Conservation (phyloP, 345 rosid species). For the Eucalyptus cloeziana region DNA sequence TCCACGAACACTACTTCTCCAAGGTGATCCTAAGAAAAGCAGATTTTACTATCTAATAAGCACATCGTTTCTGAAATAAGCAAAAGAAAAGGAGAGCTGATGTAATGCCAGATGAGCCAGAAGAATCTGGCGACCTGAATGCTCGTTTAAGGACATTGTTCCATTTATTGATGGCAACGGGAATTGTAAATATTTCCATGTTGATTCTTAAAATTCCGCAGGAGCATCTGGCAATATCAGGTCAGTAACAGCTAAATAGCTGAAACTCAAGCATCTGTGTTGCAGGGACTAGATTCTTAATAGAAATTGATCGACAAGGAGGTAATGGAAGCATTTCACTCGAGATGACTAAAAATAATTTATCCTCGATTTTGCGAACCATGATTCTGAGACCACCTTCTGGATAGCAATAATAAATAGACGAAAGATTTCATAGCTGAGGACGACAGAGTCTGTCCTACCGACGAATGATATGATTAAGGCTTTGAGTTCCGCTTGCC, state of each 20-base stretch:
- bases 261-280: neutral
- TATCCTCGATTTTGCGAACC: neutral
- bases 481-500: neutral
- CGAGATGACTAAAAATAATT: neutral
- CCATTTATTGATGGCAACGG: neutral
- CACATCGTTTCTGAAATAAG: neutral
- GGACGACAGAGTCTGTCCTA: neutral
- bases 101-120: neutral
- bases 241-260: neutral
- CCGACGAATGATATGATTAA: neutral
- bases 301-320: neutral
- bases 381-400: neutral
- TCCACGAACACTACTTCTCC: conserved; percentile 97
- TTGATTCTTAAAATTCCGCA: neutral
- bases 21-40: conserved; percentile 52
- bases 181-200: neutral
- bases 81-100: neutral
- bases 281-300: neutral
- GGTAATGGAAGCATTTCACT: neutral
- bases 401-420: neutral
- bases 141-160: neutral
- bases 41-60: neutral
- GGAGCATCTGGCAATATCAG: neutral
- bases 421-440: neutral
- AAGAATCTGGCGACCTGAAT: neutral